phyloP scores from a whole-genome alignment of 768 basidiomycete species.

The Boletus sp. region DNA sequence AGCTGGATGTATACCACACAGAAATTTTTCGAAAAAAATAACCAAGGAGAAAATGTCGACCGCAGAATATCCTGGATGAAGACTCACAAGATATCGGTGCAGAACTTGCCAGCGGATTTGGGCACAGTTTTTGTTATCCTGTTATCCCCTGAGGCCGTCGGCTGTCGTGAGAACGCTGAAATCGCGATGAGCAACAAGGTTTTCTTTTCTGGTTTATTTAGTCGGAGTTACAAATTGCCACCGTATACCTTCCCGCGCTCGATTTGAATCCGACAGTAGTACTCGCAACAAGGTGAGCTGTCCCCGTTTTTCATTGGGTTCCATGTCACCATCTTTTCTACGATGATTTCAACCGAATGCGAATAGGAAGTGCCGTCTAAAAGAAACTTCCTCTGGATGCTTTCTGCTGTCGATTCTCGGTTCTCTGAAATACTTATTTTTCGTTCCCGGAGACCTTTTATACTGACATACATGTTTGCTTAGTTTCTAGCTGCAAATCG shows the following conservation, averaged over 20 bases:
- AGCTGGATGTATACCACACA: constrained; percentile 13
- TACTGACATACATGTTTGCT: constrained; percentile 3
- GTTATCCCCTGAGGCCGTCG: constrained; percentile 36
- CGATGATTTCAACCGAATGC: constrained; percentile 36
- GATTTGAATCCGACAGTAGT: background rate
- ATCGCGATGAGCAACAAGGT: constrained; percentile 25
- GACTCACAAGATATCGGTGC: constrained; percentile 24
- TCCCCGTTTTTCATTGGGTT: background rate
- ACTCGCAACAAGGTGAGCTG: constrained; percentile 21
- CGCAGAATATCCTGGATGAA: constrained; percentile 11
- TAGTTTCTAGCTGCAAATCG: constrained; percentile 2
- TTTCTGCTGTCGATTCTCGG: constrained; percentile 34
- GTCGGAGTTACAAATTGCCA: constrained; percentile 30
- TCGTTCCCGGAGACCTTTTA: background rate
- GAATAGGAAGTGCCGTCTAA: constrained; percentile 40
- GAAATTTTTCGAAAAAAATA: constrained; percentile 20
- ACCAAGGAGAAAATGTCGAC: background rate
- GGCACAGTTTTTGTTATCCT: constrained; percentile 33
- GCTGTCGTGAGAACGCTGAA: constrained; percentile 38
- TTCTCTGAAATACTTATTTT: constrained; percentile 27
- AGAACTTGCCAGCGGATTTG: constrained; percentile 21
- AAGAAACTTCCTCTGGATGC: constrained; percentile 23
- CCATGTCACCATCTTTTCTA: background rate
- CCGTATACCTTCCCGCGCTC: constrained; percentile 1
- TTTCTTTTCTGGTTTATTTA: constrained; percentile 28